Conservation (phyloP, 2,329 filamentous ascomycete species). For the Botryotinia narcissicola region DNA sequence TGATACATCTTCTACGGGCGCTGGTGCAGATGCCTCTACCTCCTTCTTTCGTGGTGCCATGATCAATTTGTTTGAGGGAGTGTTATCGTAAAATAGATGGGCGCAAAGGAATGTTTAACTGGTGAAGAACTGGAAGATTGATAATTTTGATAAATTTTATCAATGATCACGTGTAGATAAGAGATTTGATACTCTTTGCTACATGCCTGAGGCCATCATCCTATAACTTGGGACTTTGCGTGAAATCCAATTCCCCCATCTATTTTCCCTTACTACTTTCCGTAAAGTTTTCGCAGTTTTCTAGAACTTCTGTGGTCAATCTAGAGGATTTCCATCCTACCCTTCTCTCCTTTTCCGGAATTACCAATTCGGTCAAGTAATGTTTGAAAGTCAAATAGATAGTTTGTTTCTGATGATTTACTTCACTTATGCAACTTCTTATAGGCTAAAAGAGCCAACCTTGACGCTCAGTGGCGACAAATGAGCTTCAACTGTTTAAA, state of each 20-base stretch:
- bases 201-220: not conserved
- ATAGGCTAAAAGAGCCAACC: not conserved
- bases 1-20: slow-evolving; percentile 30
- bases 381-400: slow-evolving; percentile 7
- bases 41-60: slow-evolving; percentile 34
- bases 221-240: not conserved
- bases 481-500: slow-evolving; percentile 9
- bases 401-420: not conserved
- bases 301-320: not conserved
- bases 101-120: slow-evolving; percentile 14
- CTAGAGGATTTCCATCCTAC: too few species aligned
- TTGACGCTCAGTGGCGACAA: slow-evolving; percentile 16
- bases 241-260: not conserved
- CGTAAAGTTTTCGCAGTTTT: not conserved
- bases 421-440: not conserved
- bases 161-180: slow-evolving; percentile 14
- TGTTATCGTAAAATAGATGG: slow-evolving; percentile 9
- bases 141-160: slow-evolving; percentile 21
- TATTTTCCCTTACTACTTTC: too few species aligned
- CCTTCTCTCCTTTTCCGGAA: not conserved
- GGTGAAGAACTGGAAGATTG: not conserved
- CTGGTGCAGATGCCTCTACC: slow-evolving; percentile 18
- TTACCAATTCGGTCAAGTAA: not conserved
- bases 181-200: not conserved
- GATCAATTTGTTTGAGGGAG: slow-evolving; percentile 1